Evolutionary conservation across 176 grass and related monocot species (phyloP), one percentile per base, ranked within the genome.

Genomic region (Avena insularis): DNA sequence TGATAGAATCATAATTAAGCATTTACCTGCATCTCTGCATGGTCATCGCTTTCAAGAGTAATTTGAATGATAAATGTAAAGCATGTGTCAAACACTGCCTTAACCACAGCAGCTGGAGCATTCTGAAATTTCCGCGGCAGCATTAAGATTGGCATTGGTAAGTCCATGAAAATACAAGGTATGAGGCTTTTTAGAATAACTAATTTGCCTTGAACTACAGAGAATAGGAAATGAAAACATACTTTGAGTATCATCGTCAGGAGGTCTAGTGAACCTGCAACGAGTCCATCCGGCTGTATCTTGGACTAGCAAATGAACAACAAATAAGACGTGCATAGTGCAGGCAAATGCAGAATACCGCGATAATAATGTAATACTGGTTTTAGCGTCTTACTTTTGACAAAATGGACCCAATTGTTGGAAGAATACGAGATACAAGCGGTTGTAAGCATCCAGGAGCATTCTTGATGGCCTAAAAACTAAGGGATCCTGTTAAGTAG

Each of bases 391-490:
- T 89, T 92, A 92, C 96, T 82, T 95, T 95, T 68, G 68, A 85
- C 74, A 98, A 84, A 83, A 98, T 95, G 82, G 96, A 84, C 80
- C 85, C 86, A 85, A 96, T 88, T 15, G 87, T 89, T 51, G 93
- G 96, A 48, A 98, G 89, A 84, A 98, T 90, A 65, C 96, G 92
- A 33, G 88, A 90, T 23, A 98, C 90, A 85, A 98, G 88, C 0
- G 92, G 87, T 38, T 91, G 85, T 85, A 98, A 85, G 40, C 96
- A 98, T 74, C 92, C 88, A 72, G 92, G 92, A 94, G 96, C 89
- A 85, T 90, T 92, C 92, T 98, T 98, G 84, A 98, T 93, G 55
- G 92, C 93, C 96, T 98, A 90, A 87, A 95, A 92, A 88, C 90
- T 84, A 91, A 85, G 84, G 61, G 86, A 91, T 59, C 60, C 70